Conservation (phyloP, 2,329 filamentous ascomycete species). For the Clarireedia paspali region DNA sequence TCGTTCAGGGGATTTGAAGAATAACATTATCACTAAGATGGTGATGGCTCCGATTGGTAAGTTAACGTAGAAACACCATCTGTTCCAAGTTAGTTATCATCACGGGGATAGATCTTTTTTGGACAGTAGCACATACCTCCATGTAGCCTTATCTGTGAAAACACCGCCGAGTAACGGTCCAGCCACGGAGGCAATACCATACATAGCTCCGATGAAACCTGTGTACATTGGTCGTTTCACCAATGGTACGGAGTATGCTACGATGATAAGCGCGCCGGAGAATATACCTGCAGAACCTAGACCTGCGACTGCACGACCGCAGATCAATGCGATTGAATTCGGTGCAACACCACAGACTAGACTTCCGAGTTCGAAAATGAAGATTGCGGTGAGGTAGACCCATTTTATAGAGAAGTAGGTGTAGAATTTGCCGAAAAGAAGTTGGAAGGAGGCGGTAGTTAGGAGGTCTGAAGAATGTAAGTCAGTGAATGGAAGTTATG, state of each 20-base stretch:
- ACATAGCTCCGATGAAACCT: slow-evolving; percentile 35
- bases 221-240: slow-evolving; percentile 13
- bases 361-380: slow-evolving; percentile 30
- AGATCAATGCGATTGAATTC: slow-evolving; percentile 29
- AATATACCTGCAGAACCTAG: slow-evolving; percentile 23
- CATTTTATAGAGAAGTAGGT: slow-evolving; percentile 28
- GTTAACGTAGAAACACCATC: slow-evolving; percentile 24
- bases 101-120: no score
- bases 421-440: slow-evolving; percentile 29
- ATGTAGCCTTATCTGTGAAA: slow-evolving; percentile 32
- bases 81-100: slow-evolving; percentile 6
- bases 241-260: slow-evolving; percentile 13
- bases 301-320: slow-evolving; percentile 30
- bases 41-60: slow-evolving; percentile 31
- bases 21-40: slow-evolving; percentile 32
- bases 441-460: slow-evolving; percentile 14
- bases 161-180: slow-evolving; percentile 29
- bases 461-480: not conserved
- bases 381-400: slow-evolving; percentile 29
- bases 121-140: not conserved
- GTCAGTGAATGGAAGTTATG: no score
- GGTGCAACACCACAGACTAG: slow-evolving; percentile 29
- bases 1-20: slow-evolving; percentile 32
- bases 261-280: slow-evolving; percentile 24
- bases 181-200: slow-evolving; percentile 31